Evolutionary conservation across 2,329 filamentous ascomycete species (phyloP), one percentile per base, ranked within the genome.

Genomic region (Neoarthrinium moseri): DNA sequence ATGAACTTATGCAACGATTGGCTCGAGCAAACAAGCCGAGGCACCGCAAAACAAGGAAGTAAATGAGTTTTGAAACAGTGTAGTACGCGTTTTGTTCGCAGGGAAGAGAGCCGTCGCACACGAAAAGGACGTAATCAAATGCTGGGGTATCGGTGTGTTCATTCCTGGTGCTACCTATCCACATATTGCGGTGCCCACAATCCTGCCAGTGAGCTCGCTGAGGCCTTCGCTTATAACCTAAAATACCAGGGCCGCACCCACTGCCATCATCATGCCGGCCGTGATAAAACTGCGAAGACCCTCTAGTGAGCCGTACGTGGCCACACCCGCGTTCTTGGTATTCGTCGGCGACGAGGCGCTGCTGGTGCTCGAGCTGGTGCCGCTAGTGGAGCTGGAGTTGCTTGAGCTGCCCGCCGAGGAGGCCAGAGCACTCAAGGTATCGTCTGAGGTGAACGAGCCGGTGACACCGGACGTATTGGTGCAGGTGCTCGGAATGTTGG

Each of bases 401-500:
- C 20, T 45, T 13, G 36, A 18, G 38, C 15, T 29, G 8, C 18
- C 29, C 18, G 21, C 17, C 5, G 17, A 15, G 39, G 54, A 56
- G n/a, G 69, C 55, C 13, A 67, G 52, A 11, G 59, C 52, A 13
- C 55, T 51, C 27, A 73, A 56, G 18, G 47, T 44, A 10, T 52
- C 15, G 51, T 71, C 69, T 6, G 49, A 44, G 7, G 39, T 48
- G 45, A 64, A 69, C 2, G 52, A 51, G 2, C 54, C 62, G 2
- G 56, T 56, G n/a, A 71, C 57, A 36, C 58, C 52, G 12, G 62
- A 64, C 24, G 51, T 59, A 54, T 75, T 76, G 27, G 50, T 65
- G 61, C 73, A 76, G 4, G 49, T 41, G 12, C 36, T 37, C 1
- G 61, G 61, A 4, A 51, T 49, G 13, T 51, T 51, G 37, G 57